These are phyloP conservation scores for Talinum fruticosum DNA, from an alignment of 148 eudicot species.

Conservation along the genomic window DNA sequence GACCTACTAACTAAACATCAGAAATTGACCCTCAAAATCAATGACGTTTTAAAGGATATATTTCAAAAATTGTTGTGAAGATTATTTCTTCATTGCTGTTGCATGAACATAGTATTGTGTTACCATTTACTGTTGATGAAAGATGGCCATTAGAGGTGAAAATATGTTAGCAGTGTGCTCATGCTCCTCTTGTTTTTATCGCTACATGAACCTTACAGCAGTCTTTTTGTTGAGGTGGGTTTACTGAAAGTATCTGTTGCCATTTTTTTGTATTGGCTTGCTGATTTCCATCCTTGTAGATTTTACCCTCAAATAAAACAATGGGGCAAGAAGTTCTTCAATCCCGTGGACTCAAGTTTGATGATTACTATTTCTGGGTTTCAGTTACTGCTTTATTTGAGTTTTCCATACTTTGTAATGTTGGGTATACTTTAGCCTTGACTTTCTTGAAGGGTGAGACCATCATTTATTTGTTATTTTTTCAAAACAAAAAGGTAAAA, in stretches of 20 bases:
- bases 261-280: background rate
- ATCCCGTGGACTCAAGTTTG: constrained; percentile 51
- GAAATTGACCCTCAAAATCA: background rate
- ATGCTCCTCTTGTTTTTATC: background rate
- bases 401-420: constrained; percentile 39
- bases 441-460: constrained; percentile 59
- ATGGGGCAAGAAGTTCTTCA: constrained; percentile 56
- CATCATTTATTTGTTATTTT: background rate
- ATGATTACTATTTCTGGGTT: constrained; percentile 50
- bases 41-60: background rate
- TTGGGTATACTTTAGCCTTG: constrained; percentile 58
- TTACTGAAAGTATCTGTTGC: background rate
- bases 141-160: background rate
- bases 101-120: background rate
- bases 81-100: background rate
- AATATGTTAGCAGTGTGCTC: background rate
- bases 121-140: constrained; percentile 1
- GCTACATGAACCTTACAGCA: background rate
- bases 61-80: background rate
- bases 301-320: constrained; percentile 47
- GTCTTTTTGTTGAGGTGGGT: background rate
- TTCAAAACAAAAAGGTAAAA: background rate
- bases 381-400: constrained; percentile 62
- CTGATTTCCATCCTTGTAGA: constrained; percentile 26
- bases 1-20: background rate